Base-by-base conservation (phyloP, 2,329 filamentous ascomycete genomes). In the Sporothrix pallida region DNA sequence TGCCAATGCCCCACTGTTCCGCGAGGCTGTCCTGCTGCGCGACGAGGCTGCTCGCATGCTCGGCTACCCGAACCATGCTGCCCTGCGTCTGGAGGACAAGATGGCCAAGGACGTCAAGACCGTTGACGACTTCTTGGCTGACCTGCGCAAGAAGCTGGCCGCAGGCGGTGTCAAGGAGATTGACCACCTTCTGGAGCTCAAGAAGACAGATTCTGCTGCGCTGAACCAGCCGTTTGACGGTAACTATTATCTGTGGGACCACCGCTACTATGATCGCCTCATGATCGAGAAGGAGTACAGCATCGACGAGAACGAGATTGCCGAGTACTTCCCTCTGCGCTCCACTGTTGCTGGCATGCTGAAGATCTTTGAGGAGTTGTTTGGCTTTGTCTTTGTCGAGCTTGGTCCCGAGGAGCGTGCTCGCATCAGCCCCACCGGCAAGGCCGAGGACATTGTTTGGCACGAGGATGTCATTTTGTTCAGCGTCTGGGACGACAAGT, bases 391-490 rank as follows among this genome's bases (percentile, higher is more conserved):
- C 5, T 96, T 96, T 78, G 88, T 95, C 17, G 88, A 95, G 83
- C 85, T 96, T 31, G 87, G 86, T 67, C 85, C 87, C 3, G 88
- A 91, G 74, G 92, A 93, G 76, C 87, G 91, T 50, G 86, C 88
- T 69, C 85, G 85, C 54, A 82, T 93, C 74, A 92, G 91, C 70
- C 87, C 90, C 10, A 91, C 89, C 1, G 89, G 89, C 73, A 91
- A 91, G 80, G 89, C 88, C 10, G 87, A 89, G 72, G 92, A 94
- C 76, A 92, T 95, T 77, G 85, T 89, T 0, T 96, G 93, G 93
- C 93, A 96, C 78, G 88, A 92, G 76, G 93, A 95, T 78, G 92
- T 95, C n/a, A 90, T 92, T 75, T 82, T 95, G 73, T 95, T 94
- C 83, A 92, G 90, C 69, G 93, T 96, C 8, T 95, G 93, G 92